Percentiles rank a stretch among this genome's conserved stretches.
phyloP scores from a whole-genome alignment of 352 stramenopile species.

The Achlya hypogyna region DNA sequence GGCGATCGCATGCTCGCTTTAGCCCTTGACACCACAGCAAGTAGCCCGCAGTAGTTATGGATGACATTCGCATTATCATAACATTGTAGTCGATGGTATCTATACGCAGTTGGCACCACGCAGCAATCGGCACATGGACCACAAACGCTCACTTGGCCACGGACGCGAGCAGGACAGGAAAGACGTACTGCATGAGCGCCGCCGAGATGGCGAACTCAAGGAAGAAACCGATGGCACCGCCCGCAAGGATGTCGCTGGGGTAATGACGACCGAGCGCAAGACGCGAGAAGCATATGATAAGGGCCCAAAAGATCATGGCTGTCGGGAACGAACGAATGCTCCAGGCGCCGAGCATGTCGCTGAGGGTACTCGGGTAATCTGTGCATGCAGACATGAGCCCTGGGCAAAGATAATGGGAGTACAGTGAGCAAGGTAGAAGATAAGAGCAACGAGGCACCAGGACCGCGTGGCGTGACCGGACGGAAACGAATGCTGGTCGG shows the following conservation, averaged over 20 bases:
- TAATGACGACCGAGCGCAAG: constrained; percentile 77
- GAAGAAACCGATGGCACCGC: constrained; percentile 49
- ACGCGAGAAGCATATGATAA: constrained; percentile 66
- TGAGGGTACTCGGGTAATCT: constrained; percentile 29
- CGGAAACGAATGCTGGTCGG: constrained; percentile 79
- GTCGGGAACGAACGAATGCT: neutral
- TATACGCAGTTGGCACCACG: no score
- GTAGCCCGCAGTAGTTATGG: no score
- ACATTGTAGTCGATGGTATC: no score
- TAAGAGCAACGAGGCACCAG: constrained; percentile 58
- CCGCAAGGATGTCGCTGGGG: constrained; percentile 61
- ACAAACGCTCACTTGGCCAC: no score
- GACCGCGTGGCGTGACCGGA: constrained; percentile 70
- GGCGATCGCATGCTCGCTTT: neutral
- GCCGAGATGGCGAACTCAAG: constrained; percentile 44
- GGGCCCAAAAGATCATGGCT: constrained; percentile 37
- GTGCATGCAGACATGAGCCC: constrained; percentile 41
- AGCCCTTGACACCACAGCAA: neutral
- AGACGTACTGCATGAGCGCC: constrained; percentile 23
- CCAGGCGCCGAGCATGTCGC: constrained; percentile 29
- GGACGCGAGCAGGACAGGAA: neutral
- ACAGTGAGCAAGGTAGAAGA: constrained; percentile 49
- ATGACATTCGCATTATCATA: no score
- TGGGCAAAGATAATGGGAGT: neutral
- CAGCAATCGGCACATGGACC: no score